phyloP scores from a whole-genome alignment of 345 rosid species.

The Aquilaria yunnanensis region DNA sequence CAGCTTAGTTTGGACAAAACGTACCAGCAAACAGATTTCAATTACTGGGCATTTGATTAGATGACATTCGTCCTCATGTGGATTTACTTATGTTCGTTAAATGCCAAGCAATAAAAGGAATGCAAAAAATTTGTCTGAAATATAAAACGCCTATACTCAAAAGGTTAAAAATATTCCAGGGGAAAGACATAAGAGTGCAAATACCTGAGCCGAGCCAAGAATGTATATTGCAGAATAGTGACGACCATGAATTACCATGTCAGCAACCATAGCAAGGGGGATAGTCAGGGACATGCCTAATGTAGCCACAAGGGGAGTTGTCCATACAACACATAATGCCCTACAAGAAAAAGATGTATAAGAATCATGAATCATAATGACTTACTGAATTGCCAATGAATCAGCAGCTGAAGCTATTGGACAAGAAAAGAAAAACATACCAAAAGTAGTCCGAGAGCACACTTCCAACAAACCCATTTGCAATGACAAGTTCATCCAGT shows the following conservation, averaged over 20 bases:
- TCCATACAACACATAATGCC: conserved; percentile 85
- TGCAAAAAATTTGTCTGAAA: no score
- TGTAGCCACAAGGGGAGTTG: conserved; percentile 81
- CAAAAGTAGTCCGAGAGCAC: conserved; percentile 97
- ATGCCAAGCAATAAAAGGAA: no score
- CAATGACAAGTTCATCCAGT: conserved; percentile 91
- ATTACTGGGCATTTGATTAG: no score
- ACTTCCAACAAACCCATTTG: conserved; percentile 93
- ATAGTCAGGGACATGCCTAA: conserved; percentile 85
- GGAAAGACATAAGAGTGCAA: background rate
- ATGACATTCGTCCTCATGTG: no score
- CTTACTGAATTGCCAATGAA: background rate
- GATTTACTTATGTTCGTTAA: no score
- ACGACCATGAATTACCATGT: conserved; percentile 77
- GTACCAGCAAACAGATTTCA: no score
- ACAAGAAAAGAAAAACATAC: conserved; percentile 23
- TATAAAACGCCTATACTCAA: no score
- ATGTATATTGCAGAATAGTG: conserved; percentile 75
- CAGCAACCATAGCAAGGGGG: conserved; percentile 85
- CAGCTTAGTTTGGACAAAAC: no score
- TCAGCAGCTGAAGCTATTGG: background rate
- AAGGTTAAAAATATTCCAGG: no score
- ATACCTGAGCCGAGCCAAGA: conserved; percentile 73
- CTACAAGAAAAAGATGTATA: conserved; percentile 19
- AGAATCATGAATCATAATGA: background rate